Evolutionary conservation across 2,329 filamentous ascomycete species (phyloP).

Genomic region (Diaporthe longicolla): DNA sequence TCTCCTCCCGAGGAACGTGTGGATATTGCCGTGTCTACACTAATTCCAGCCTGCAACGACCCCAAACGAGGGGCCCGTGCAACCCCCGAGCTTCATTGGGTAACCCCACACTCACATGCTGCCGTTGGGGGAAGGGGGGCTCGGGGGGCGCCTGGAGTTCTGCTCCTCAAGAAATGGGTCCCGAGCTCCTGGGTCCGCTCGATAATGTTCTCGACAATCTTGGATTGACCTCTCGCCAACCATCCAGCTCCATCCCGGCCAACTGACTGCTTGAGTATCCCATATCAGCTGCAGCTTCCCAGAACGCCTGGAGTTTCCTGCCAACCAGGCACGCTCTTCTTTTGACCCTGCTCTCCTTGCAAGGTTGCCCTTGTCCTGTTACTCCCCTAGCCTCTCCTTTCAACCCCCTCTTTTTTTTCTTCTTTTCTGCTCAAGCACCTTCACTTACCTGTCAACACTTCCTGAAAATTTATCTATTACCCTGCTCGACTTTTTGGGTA

Average conservation of each 20-base stretch:
- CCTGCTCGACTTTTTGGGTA: neutral
- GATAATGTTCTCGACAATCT: neutral
- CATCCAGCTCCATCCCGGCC: neutral
- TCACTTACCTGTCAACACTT: neutral
- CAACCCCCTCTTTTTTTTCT: neutral
- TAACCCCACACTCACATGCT: conserved; percentile 32
- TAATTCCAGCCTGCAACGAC: neutral
- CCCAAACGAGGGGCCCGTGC: conserved; percentile 17
- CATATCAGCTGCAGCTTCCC: neutral
- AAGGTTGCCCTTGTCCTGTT: conserved; percentile 24
- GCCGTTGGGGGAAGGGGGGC: neutral
- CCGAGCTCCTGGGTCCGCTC: conserved; percentile 25
- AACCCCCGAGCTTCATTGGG: conserved; percentile 12
- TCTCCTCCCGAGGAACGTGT: conserved; percentile 26
- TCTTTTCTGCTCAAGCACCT: neutral
- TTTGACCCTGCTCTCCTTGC: conserved; percentile 5
- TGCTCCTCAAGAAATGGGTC: conserved; percentile 22
- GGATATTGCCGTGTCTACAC: neutral
- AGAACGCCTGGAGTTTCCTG: neutral
- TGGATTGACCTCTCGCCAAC: conserved; percentile 1
- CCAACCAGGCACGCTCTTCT: neutral
- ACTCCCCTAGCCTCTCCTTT: conserved; percentile 2
- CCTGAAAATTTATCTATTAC: neutral
- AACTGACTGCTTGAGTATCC: neutral
- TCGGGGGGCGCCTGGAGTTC: neutral